Conservation (phyloP, 2,329 filamentous ascomycete species). For the Sordariomycetes sp. region DNA sequence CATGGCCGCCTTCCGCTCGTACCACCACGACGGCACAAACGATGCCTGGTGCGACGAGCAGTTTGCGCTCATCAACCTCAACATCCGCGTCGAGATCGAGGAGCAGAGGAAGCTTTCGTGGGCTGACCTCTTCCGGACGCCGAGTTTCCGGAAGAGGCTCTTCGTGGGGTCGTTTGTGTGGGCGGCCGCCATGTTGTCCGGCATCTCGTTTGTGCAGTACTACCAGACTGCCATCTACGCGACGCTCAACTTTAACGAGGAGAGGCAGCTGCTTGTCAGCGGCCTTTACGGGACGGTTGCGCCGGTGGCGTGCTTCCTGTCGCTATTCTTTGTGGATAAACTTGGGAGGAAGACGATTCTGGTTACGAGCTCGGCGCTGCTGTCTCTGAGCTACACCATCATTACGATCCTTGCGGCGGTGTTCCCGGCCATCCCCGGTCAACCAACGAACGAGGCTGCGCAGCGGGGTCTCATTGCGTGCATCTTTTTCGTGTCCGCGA, state of each 20-base stretch:
- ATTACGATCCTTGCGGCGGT: slow-evolving; percentile 23
- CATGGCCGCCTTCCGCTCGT: slow-evolving; percentile 26
- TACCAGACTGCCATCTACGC: slow-evolving; percentile 27
- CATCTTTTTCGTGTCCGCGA: slow-evolving; percentile 24
- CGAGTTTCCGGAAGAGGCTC: slow-evolving; percentile 20
- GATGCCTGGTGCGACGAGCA: slow-evolving; percentile 26
- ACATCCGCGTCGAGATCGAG: slow-evolving; percentile 19
- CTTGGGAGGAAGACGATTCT: slow-evolving; percentile 22
- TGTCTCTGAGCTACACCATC: slow-evolving; percentile 22
- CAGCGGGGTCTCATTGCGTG: slow-evolving; percentile 24
- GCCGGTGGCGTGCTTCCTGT: slow-evolving; percentile 20
- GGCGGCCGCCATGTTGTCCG: slow-evolving; percentile 25
- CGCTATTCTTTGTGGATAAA: slow-evolving; percentile 23
- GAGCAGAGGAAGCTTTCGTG: slow-evolving; percentile 16
- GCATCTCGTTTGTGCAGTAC: slow-evolving; percentile 27
- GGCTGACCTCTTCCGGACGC: slow-evolving; percentile 17
- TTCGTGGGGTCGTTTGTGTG: slow-evolving; percentile 25
- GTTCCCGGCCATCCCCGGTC: slow-evolving; percentile 19
- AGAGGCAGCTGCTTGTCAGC: slow-evolving; percentile 22
- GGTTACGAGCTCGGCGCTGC: slow-evolving; percentile 18
- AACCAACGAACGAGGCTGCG: slow-evolving; percentile 21
- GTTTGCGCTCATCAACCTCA: slow-evolving; percentile 19
- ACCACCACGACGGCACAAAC: slow-evolving; percentile 36
- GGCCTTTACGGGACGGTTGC: slow-evolving; percentile 23
- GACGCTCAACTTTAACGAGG: slow-evolving; percentile 21